phyloP scores from a whole-genome alignment of 179 eudicot species.

The Spinacia oleracea region DNA sequence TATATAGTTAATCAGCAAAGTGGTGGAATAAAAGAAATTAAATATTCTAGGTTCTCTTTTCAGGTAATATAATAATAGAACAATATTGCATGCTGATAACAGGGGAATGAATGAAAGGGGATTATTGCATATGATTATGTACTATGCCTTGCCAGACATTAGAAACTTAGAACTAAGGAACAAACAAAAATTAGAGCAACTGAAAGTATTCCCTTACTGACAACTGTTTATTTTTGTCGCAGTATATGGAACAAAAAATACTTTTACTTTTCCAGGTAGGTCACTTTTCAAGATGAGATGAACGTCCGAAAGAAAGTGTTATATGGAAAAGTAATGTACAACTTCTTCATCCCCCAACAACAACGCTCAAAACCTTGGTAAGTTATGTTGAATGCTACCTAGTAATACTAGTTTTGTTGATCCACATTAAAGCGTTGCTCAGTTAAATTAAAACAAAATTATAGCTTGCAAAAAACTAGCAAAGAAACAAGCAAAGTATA shows the following conservation, averaged over 20 bases:
- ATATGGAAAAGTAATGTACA: background rate
- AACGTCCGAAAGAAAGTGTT: background rate
- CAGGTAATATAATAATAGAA: background rate
- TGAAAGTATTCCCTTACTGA: background rate
- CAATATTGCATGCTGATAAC: background rate
- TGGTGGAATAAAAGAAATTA: too few species aligned
- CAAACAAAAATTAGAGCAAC: background rate
- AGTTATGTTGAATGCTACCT: too few species aligned
- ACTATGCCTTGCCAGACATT: too few species aligned
- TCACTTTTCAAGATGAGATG: background rate
- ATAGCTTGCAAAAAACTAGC: too few species aligned
- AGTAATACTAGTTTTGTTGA: too few species aligned
- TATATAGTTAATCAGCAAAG: too few species aligned
- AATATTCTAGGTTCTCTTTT: slow-evolving; percentile 1
- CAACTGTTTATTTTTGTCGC: background rate
- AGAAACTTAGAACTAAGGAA: background rate
- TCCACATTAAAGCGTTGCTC: too few species aligned
- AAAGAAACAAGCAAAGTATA: too few species aligned
- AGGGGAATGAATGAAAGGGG: background rate
- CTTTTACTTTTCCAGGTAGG: background rate
- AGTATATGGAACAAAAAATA: background rate
- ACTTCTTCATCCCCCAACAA: background rate
- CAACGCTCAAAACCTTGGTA: background rate
- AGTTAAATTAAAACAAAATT: too few species aligned
- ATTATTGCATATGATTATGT: background rate